A percentile compares a stretch with the other conserved stretches of the same genome.
Evolutionary conservation across 2,329 filamentous ascomycete genomes (phyloP).

Genomic region (Neofusicoccum ribis): DNA sequence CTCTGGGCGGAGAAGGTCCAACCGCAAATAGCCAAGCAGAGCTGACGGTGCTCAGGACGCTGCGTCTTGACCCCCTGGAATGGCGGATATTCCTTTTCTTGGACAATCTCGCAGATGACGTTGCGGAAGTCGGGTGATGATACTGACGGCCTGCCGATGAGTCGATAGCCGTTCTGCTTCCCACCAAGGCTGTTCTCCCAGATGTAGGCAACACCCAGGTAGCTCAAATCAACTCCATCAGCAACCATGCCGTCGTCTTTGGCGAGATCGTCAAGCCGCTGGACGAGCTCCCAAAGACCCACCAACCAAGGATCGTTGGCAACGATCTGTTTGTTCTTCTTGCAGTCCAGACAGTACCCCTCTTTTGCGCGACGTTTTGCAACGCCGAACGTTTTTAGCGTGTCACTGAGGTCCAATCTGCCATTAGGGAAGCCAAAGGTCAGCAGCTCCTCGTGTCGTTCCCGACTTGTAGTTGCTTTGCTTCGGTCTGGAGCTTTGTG

Average conservation of each 20-base stretch:
- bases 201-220: slow-evolving; percentile 70
- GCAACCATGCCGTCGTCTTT: slow-evolving; percentile 70
- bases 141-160: slow-evolving; percentile 22
- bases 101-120: slow-evolving; percentile 63
- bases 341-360: slow-evolving; percentile 60
- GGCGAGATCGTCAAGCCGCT: slow-evolving; percentile 64
- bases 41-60: slow-evolving; percentile 68
- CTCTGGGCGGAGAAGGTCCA: slow-evolving; percentile 63
- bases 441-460: slow-evolving; percentile 40
- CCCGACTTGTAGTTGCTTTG: slow-evolving; percentile 32
- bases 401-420: slow-evolving; percentile 35
- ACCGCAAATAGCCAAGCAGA: slow-evolving; percentile 73
- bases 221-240: slow-evolving; percentile 69
- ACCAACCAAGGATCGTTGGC: slow-evolving; percentile 73
- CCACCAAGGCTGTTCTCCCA: slow-evolving; percentile 70
- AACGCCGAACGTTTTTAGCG: slow-evolving; percentile 38
- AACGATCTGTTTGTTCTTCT: slow-evolving; percentile 66
- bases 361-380: slow-evolving; percentile 57
- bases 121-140: slow-evolving; percentile 59
- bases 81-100: slow-evolving; percentile 60
- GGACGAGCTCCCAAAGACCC: slow-evolving; percentile 76
- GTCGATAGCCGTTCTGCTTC: slow-evolving; percentile 33
- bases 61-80: slow-evolving; percentile 65
- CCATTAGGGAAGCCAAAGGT: slow-evolving; percentile 37
- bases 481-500: slow-evolving; percentile 31